These are phyloP conservation scores for Diplodia scrobiculata DNA, from an alignment of 2,329 filamentous ascomycete genomes.

Conservation along the genomic window DNA sequence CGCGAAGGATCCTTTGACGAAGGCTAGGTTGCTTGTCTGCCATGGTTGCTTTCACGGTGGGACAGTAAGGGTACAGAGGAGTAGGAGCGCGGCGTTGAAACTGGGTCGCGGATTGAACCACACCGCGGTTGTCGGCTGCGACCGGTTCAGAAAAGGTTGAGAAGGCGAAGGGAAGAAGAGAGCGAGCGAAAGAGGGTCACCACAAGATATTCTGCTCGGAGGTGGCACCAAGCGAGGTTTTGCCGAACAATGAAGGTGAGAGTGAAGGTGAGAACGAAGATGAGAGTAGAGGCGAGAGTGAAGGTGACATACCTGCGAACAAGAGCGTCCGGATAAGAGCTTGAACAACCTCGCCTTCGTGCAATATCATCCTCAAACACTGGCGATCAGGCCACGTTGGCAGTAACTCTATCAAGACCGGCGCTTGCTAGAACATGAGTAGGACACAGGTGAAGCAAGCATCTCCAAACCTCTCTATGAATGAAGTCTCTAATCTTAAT, in stretches of 20 bases:
- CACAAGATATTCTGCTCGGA: background rate
- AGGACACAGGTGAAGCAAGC: background rate
- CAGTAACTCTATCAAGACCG: background rate
- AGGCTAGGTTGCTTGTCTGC: conserved; percentile 6
- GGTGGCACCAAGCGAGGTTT: conserved; percentile 2
- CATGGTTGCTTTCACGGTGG: background rate
- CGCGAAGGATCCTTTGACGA: conserved; percentile 6
- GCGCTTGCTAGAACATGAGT: background rate
- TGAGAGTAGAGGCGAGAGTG: no score
- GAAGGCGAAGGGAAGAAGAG: background rate
- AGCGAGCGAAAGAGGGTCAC: no score
- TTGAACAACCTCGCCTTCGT: no score
- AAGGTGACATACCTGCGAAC: background rate
- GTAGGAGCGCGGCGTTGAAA: background rate
- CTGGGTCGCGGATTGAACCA: background rate
- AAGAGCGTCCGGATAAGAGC: background rate
- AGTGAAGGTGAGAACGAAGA: background rate
- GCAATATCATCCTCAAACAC: no score
- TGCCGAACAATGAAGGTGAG: background rate
- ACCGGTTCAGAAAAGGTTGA: background rate
- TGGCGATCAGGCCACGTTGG: no score
- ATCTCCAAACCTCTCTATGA: background rate
- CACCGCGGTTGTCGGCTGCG: background rate
- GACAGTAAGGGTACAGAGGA: background rate
- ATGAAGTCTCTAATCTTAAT: background rate